Evolutionary conservation across 306 rosid genomes (phyloP).

Genomic region (Rosa chinensis): DNA sequence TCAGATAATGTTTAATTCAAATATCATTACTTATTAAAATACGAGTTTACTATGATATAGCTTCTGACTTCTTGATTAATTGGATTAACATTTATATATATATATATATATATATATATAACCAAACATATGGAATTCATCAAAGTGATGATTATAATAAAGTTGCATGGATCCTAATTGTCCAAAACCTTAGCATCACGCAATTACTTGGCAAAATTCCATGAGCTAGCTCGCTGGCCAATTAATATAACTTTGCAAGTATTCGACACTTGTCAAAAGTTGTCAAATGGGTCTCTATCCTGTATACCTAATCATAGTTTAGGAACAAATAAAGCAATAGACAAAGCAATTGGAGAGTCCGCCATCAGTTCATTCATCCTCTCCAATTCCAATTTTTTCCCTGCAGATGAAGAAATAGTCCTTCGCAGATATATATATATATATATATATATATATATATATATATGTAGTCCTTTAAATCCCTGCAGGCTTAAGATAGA

Average conservation of each 20-base stretch:
- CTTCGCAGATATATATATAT: too few relatives aligned
- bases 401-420: neutral
- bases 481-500: neutral
- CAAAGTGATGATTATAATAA: too few relatives aligned
- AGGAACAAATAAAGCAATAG: neutral
- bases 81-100: too few relatives aligned
- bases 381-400: neutral
- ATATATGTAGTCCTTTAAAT: neutral
- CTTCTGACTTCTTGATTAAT: too few relatives aligned
- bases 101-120: too few relatives aligned
- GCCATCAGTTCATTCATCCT: neutral
- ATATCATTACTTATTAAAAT: too few relatives aligned
- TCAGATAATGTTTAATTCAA: too few relatives aligned
- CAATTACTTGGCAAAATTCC: neutral
- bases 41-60: neutral
- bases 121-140: too few relatives aligned
- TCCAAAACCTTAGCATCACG: conserved; percentile 12
- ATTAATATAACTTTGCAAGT: neutral
- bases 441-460: too few relatives aligned
- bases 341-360: neutral
- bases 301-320: neutral
- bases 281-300: neutral
- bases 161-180: neutral
- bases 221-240: neutral
- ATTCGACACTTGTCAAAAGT: neutral